These are phyloP conservation scores for Thymus mandschuricus DNA, from an alignment of 257 asterid genomes.

Conservation along the genomic window DNA sequence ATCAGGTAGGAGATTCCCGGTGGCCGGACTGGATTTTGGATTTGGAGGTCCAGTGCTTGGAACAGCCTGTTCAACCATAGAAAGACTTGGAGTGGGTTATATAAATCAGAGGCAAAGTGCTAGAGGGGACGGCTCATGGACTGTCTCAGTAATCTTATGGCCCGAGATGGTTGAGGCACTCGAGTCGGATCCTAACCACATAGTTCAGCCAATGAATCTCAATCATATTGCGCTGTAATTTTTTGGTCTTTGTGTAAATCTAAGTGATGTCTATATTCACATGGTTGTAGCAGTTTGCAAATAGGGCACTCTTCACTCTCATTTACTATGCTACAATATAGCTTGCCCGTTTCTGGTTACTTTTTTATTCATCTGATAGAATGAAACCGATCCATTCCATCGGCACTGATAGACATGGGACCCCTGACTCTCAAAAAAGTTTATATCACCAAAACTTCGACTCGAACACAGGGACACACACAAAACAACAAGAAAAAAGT, in stretches of 20 bases:
- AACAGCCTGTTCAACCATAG: constrained; percentile 53
- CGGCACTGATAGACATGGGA: background rate
- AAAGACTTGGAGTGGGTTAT: constrained; percentile 64
- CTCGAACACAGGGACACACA: no score
- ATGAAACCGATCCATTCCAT: background rate
- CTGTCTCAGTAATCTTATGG: constrained; percentile 60
- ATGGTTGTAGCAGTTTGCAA: constrained; percentile 8
- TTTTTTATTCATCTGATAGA: background rate
- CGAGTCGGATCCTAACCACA: constrained; percentile 49
- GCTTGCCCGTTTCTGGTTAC: background rate
- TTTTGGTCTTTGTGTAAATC: background rate
- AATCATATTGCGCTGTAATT: constrained; percentile 38
- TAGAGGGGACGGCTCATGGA: constrained; percentile 58
- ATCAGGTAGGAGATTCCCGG: constrained; percentile 62
- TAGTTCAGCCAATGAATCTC: constrained; percentile 53
- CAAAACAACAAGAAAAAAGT: no score
- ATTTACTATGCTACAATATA: background rate
- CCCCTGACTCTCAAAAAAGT: background rate
- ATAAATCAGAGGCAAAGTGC: constrained; percentile 61
- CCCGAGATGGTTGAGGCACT: constrained; percentile 60
- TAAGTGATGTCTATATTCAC: background rate
- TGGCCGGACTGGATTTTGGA: constrained; percentile 61
- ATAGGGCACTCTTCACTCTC: constrained; percentile 8
- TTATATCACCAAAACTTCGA: no score
- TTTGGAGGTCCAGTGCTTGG: constrained; percentile 63